Conservation (phyloP, 2,329 filamentous ascomycete genomes). For the Penicillium sp. region DNA sequence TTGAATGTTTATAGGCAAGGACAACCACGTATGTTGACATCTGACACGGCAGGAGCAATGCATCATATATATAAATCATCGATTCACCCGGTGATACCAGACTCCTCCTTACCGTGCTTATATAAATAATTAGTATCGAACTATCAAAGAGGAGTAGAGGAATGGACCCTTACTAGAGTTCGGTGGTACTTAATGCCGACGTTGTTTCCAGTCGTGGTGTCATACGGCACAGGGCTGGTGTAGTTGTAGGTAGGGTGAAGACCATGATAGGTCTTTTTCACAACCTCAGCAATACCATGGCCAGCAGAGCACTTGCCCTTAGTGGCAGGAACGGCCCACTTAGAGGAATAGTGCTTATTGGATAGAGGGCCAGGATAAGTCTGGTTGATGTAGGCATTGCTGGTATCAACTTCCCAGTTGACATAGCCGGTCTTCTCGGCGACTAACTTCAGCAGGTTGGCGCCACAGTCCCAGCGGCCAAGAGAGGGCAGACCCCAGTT, state of each 20-base stretch:
- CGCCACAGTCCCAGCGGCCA: slow-evolving; percentile 69
- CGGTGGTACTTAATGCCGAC: slow-evolving; percentile 23
- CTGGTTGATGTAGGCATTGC: slow-evolving; percentile 51
- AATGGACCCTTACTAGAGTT: slow-evolving; percentile 11
- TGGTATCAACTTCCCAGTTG: slow-evolving; percentile 41
- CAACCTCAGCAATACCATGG: slow-evolving; percentile 34
- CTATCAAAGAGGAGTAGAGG: not conserved
- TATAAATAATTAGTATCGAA: slow-evolving; percentile 4
- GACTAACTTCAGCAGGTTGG: slow-evolving; percentile 65
- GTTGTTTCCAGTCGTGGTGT: slow-evolving; percentile 27
- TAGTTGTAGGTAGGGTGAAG: slow-evolving; percentile 35
- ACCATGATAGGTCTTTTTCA: slow-evolving; percentile 33
- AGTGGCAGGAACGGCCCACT: slow-evolving; percentile 32
- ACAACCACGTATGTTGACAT: not conserved
- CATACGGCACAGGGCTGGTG: slow-evolving; percentile 34
- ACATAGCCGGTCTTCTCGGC: slow-evolving; percentile 60
- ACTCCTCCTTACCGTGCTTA: slow-evolving; percentile 18
- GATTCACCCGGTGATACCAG: slow-evolving; percentile 11
- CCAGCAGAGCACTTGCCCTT: slow-evolving; percentile 34
- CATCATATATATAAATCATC: not conserved
- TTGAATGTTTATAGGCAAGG: not conserved
- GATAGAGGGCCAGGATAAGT: slow-evolving; percentile 53
- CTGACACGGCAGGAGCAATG: not conserved
- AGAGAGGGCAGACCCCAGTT: slow-evolving; percentile 70
- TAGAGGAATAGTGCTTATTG: slow-evolving; percentile 23